Base-by-base conservation (phyloP, 805 yeast species). In the Wickerhamiella nectarea region DNA sequence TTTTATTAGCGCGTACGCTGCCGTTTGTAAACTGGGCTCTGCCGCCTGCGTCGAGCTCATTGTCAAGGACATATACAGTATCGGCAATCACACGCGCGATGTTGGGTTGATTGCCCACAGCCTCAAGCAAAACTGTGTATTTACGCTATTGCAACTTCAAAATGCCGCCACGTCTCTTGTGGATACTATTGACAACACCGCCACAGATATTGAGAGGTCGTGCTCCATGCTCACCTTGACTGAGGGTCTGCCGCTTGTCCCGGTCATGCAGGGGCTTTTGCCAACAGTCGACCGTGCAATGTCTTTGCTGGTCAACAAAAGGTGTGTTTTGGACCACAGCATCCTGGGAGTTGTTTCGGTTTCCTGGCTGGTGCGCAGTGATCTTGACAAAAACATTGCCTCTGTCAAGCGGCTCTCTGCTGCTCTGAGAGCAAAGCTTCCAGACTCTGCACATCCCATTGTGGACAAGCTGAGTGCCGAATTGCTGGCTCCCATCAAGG, bases 321-420 rank as follows among this genome's bases (percentile, higher is more conserved):
- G 41, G 43, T 45, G 43, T 26, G 54, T 53, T n/a, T 52, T 54
- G 36, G 60, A 56, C 41, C 60, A 53, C 45, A 47, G 52, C 19
- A 48, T 51, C 14, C 26, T 47, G 6, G 38, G 36, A 4, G 38
- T 39, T 9, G 35, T 43, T 12, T 39, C 45, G 4, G 34, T 38
- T 9, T 28, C 41, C 3, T 41, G 43, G 41, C 37, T 28, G 17
- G 46, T 46, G 15, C 31, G 29, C 19, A 28, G 25, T 79, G 78
- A 56, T 26, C 34, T 43, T 7, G 78, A 48, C 75, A 71, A 51
- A 72, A 73, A 25, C 9, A 11, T 34, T 10, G 22, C 12, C 8
- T 31, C 40, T 10, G 20, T 35, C 14, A 15, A 36, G n/a, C 15
- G 17, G 11, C 21, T 39, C 29, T n/a, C 36, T 8, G 22, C n/a